phyloP scores from a whole-genome alignment of 768 basidiomycete genomes.

The Lentinula guzmanii region DNA sequence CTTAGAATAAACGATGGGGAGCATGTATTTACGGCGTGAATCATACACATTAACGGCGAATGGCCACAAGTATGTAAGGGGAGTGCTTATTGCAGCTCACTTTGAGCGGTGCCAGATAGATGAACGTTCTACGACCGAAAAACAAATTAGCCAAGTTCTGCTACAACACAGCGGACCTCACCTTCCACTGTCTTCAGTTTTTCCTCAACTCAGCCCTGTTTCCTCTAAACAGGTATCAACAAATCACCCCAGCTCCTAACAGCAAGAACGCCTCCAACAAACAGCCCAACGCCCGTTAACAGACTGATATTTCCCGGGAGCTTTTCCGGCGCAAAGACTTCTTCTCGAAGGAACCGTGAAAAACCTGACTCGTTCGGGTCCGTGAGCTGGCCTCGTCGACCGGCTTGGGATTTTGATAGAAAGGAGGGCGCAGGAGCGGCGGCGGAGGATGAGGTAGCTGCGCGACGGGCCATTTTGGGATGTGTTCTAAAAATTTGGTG shows the following conservation, averaged over 20 bases:
- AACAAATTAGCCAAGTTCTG: neutral
- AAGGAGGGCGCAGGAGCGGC: conserved; percentile 42
- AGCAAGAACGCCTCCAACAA: conserved; percentile 62
- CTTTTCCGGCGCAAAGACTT: conserved; percentile 72
- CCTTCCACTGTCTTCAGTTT: neutral
- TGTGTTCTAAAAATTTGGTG: conserved; percentile 1
- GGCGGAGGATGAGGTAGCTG: conserved; percentile 43
- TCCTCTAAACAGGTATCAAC: conserved; percentile 56
- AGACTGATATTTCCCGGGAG: conserved; percentile 69
- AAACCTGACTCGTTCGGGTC: conserved; percentile 64
- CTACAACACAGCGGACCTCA: neutral
- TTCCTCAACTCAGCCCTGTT: neutral
- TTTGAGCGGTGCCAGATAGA: neutral
- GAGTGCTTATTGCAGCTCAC: neutral
- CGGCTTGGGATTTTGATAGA: conserved; percentile 36
- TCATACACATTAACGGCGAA: neutral
- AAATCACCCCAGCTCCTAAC: conserved; percentile 76
- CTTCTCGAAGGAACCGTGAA: conserved; percentile 52
- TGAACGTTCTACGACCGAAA: neutral
- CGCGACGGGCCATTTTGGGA: conserved; percentile 60
- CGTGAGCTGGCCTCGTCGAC: conserved; percentile 30
- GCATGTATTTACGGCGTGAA: neutral
- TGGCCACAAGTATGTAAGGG: neutral
- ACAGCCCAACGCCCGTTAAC: conserved; percentile 57
- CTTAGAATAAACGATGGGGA: too few species aligned